Percentiles rank a stretch among this genome's conserved stretches.
These are phyloP conservation scores for Bruguiera hainesii DNA, from an alignment of 441 rosid species.

Conservation along the genomic window DNA sequence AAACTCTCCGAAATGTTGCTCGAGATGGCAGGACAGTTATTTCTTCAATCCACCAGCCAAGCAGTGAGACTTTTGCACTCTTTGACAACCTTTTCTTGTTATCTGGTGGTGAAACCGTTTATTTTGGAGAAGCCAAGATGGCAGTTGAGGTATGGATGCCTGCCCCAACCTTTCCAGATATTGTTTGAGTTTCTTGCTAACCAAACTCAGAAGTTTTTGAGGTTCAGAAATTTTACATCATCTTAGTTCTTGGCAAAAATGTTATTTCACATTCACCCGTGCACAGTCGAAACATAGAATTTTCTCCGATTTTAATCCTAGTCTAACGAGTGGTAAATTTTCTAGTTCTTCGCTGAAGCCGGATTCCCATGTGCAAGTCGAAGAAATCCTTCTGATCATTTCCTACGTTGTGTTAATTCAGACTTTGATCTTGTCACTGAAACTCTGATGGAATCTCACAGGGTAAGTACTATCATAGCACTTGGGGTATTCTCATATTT, in stretches of 20 bases:
- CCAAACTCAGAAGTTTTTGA: not conserved
- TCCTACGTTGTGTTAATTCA: conserved; percentile 81
- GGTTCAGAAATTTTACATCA: not conserved
- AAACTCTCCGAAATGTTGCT: conserved; percentile 73
- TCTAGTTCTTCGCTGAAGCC: conserved; percentile 85
- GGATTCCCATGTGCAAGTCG: conserved; percentile 90
- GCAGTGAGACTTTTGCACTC: conserved; percentile 88
- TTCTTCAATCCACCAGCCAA: conserved; percentile 92
- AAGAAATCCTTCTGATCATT: conserved; percentile 96
- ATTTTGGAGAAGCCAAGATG: conserved; percentile 73
- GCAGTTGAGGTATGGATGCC: conserved; percentile 58
- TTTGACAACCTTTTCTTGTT: conserved; percentile 85
- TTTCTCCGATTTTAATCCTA: not conserved
- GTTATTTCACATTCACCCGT: not conserved
- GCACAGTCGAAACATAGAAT: too few relatives aligned
- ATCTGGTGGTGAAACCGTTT: conserved; percentile 77
- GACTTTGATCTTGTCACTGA: conserved; percentile 83
- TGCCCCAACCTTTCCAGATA: not conserved
- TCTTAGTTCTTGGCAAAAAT: not conserved
- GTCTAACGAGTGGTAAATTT: not conserved
- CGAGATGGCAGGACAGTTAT: conserved; percentile 74
- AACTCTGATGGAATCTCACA: conserved; percentile 65
- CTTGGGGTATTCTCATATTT: not conserved
- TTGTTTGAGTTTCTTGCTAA: not conserved
- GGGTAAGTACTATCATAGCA: conserved; percentile 36